A percentile compares a stretch with the other conserved stretches of the same genome.
phyloP scores from a whole-genome alignment of 768 basidiomycete genomes.

The Crucibulum laeve region DNA sequence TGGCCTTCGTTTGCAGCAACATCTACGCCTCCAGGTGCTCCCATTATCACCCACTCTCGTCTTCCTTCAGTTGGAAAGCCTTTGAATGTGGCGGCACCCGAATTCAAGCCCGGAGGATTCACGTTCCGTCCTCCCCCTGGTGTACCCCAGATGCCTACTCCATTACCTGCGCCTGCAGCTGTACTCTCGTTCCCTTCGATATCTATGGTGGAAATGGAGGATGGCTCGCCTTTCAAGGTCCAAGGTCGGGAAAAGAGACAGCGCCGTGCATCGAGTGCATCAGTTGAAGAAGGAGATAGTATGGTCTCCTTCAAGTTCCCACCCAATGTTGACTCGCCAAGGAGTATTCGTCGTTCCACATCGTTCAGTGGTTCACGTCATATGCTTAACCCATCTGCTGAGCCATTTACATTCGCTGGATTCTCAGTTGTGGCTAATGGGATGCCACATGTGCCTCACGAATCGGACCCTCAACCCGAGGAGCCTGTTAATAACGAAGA shows the following conservation, averaged over 20 bases:
- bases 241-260: conserved; percentile 84
- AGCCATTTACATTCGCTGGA: conserved; percentile 69
- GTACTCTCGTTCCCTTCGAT: conserved; percentile 8
- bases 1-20: conserved; percentile 14
- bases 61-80: conserved; percentile 55
- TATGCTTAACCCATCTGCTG: conserved; percentile 39
- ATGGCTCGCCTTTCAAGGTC: conserved; percentile 38
- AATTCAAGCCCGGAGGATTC: conserved; percentile 77
- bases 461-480: conserved; percentile 11
- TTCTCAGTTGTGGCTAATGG: conserved; percentile 39
- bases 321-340: conserved; percentile 42
- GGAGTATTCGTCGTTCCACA: conserved; percentile 37
- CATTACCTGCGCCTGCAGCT: conserved; percentile 16
- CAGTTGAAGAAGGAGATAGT: conserved; percentile 52
- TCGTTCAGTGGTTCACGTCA: conserved; percentile 18
- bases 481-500: conserved; percentile 11
- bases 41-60: conserved; percentile 33
- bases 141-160: conserved; percentile 53
- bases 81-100: conserved; percentile 75
- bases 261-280: conserved; percentile 46
- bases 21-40: conserved; percentile 28
- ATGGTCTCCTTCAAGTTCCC: conserved; percentile 82
- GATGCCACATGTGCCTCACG: conserved; percentile 23
- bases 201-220: conserved; percentile 16
- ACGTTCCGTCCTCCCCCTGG: conserved; percentile 72